Conservation (phyloP, 352 stramenopile species). For the Globisporangium emineosum region DNA sequence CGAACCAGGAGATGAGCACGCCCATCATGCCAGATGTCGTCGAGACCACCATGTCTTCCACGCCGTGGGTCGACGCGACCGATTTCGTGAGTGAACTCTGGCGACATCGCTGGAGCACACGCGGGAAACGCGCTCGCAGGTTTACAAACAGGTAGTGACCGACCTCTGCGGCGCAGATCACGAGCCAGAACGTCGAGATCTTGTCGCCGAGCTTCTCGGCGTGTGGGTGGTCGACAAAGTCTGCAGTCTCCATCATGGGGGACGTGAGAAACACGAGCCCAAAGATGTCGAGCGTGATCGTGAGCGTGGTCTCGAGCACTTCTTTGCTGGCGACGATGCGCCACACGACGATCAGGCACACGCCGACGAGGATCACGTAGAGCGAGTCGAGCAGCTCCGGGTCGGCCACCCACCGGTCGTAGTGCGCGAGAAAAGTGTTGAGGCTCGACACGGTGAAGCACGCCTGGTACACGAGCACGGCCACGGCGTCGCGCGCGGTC, state of each 20-base stretch:
- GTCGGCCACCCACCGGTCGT: conserved; percentile 32
- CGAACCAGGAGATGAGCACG: conserved; percentile 25
- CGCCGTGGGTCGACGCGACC: neutral
- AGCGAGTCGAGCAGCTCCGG: conserved; percentile 55
- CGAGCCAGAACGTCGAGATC: conserved; percentile 50
- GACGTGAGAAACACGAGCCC: conserved; percentile 48
- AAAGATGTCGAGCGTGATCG: conserved; percentile 52
- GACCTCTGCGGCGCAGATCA: conserved; percentile 30
- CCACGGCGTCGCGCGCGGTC: conserved; percentile 31
- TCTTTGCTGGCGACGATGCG: conserved; percentile 58
- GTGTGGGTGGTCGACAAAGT: conserved; percentile 48
- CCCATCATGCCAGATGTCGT: conserved; percentile 16
- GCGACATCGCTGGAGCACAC: conserved; percentile 1
- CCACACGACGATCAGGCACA: conserved; percentile 46
- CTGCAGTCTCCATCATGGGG: conserved; percentile 64
- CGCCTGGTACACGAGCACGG: conserved; percentile 46
- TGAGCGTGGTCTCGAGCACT: conserved; percentile 47
- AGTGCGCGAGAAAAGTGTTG: conserved; percentile 56
- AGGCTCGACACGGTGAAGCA: conserved; percentile 55
- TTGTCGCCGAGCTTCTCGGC: conserved; percentile 29
- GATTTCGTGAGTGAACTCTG: neutral
- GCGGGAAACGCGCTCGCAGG: neutral
- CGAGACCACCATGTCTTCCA: conserved; percentile 25
- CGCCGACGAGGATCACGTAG: conserved; percentile 50
- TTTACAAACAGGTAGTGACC: conserved; percentile 28